phyloP scores from a whole-genome alignment of 176 grass and related monocot species.

The Zizania latifolia region DNA sequence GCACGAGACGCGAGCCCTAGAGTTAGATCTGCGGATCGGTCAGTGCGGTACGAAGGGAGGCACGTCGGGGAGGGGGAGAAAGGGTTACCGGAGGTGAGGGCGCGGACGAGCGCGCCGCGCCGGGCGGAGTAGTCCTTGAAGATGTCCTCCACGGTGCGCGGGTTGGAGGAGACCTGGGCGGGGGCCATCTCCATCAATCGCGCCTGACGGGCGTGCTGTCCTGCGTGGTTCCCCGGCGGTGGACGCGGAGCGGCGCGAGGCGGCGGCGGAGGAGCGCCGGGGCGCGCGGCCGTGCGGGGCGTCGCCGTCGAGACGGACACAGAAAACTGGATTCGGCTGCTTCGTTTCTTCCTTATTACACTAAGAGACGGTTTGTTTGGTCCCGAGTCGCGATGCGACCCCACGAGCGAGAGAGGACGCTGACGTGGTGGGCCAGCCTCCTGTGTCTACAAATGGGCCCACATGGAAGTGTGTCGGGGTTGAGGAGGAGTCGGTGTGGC shows the following conservation, averaged over 20 bases:
- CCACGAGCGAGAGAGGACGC: not conserved
- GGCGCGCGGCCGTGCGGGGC: not conserved
- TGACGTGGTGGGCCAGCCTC: not conserved
- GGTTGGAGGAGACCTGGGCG: conserved; percentile 20
- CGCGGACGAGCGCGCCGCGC: conserved; percentile 63
- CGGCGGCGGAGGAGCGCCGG: not conserved
- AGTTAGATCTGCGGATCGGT: conserved; percentile 32
- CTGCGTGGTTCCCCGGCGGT: not conserved
- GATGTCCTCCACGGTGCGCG: conserved; percentile 70
- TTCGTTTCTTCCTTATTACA: conserved; percentile 27
- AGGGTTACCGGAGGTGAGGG: conserved; percentile 58
- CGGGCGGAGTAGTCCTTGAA: conserved; percentile 64
- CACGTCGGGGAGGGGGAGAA: not conserved
- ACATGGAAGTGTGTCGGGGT: not conserved
- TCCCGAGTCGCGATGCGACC: not conserved
- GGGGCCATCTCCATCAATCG: conserved; percentile 39
- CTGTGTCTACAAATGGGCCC: rapidly evolving
- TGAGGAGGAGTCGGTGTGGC: not conserved
- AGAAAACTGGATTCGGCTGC: conserved; percentile 17
- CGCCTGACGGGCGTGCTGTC: not conserved
- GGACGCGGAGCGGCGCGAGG: not conserved
- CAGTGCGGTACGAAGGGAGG: not conserved
- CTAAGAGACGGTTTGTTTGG: conserved; percentile 2
- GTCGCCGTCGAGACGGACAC: conserved; percentile 23
- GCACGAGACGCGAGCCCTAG: not conserved